Base-by-base conservation (phyloP, 768 basidiomycete genomes). In the Auricularia heimuer region DNA sequence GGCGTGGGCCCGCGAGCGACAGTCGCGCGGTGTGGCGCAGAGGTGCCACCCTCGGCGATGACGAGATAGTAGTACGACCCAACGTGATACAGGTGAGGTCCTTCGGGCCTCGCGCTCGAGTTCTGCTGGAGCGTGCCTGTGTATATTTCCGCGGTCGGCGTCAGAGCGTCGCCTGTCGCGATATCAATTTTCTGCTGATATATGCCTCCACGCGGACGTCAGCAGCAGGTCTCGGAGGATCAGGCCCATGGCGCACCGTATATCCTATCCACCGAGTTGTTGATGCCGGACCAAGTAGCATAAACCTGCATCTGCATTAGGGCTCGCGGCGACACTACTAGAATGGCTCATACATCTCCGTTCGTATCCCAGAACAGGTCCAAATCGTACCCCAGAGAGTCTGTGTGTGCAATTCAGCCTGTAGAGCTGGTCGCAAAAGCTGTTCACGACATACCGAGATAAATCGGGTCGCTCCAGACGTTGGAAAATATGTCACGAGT, bases 361-460 rank as follows among this genome's bases (percentile, higher is more conserved):
- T 69, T 66, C 45, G 67, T 58, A 44, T 70, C 70, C 33, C 67
- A 71, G 65, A 69, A 68, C 2, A 71, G 68, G 67, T 71, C 70
- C 37, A 60, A 34, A 29, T 60, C 56, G 56, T 60, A 60, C 6
- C 56, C 56, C 29, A 60, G 10, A 4, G 29, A 29, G 56, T 60
- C 56, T 60, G 12, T 12, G 18, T 8, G 21, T 18, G 24, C 11
- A n/a, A 29, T 29, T 29, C 29, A 29, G 29, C 29, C 29, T 29
- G 11, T 14, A 35, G 24, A 24, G 24, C 8, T 14, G 56, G 11
- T 24, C 18, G 21, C 16, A 10, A 18, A 16, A 10, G 11, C 47
- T 7, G n/a, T 10, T 7, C 56, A 60, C 10, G 33, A 60, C 29
- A 18, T 60, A 33, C 56, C 56, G 33, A 60, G 24, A 34, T 60